Conservation (phyloP, 2,329 filamentous ascomycete species). For the Pleoardoris graminearum region DNA sequence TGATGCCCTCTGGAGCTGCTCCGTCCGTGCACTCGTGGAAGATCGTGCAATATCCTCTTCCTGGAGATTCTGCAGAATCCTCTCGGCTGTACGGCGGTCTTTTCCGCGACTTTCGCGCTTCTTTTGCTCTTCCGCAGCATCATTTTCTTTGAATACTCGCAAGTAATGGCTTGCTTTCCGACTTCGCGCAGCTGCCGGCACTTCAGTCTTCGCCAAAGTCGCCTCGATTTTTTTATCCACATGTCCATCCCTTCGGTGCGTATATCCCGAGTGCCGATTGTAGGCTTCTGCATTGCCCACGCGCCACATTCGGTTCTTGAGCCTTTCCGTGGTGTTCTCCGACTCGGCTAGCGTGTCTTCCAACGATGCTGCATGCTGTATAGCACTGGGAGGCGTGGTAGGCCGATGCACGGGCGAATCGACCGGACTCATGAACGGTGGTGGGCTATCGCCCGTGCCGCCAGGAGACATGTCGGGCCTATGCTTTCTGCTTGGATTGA, state of each 20-base stretch:
- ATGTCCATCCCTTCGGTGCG: conserved; percentile 50
- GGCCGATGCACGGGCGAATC: conserved; percentile 42
- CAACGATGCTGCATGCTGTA: conserved; percentile 25
- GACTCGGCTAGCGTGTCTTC: conserved; percentile 36
- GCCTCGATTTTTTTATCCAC: conserved; percentile 68
- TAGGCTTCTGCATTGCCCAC: conserved; percentile 52
- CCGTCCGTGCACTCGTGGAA: conserved; percentile 18
- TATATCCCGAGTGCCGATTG: conserved; percentile 44
- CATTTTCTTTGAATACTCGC: conserved; percentile 66
- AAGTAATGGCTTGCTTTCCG: conserved; percentile 69
- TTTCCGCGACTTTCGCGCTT: conserved; percentile 52
- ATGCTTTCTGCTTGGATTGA: conserved; percentile 30
- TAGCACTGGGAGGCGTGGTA: conserved; percentile 31
- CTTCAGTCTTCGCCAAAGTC: conserved; percentile 62
- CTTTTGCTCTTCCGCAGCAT: conserved; percentile 57
- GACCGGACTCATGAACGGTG: conserved; percentile 44
- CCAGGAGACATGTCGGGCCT: conserved; percentile 24
- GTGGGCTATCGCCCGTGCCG: conserved; percentile 33
- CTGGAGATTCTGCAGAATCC: conserved; percentile 22
- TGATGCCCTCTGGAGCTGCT: conserved; percentile 28
- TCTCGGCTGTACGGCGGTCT: conserved; percentile 41
- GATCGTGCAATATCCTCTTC: conserved; percentile 30
- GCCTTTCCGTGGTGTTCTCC: conserved; percentile 42
- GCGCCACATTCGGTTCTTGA: conserved; percentile 55
- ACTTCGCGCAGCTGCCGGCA: conserved; percentile 59